Evolutionary conservation across 805 yeast genomes (phyloP).

Genomic region (Ogataea salicorniae): DNA sequence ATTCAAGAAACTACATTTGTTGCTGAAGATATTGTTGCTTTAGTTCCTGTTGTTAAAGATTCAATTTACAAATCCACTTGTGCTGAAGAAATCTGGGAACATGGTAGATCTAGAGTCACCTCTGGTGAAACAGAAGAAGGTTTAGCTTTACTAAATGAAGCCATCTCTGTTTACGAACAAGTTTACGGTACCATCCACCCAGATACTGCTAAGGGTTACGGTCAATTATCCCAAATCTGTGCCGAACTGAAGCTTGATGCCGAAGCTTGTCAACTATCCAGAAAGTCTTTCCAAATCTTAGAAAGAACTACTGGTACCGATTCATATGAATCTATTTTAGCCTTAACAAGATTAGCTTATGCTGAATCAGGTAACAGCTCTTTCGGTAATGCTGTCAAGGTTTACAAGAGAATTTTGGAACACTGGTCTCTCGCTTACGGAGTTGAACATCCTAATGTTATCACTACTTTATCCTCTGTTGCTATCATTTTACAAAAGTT

Average conservation of each 20-base stretch:
- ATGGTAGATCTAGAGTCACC: constrained; percentile 41
- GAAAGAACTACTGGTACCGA: constrained; percentile 84
- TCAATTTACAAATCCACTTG: constrained; percentile 60
- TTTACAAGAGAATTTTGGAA: constrained; percentile 54
- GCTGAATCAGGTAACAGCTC: constrained; percentile 60
- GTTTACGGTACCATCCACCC: constrained; percentile 77
- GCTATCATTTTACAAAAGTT: constrained; percentile 54
- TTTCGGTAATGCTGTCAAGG: constrained; percentile 53
- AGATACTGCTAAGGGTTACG: constrained; percentile 68
- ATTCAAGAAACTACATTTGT: constrained; percentile 38
- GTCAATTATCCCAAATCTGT: constrained; percentile 61
- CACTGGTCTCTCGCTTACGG: constrained; percentile 58
- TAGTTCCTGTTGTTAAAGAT: constrained; percentile 74
- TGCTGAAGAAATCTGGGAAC: constrained; percentile 71
- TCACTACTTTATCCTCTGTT: constrained; percentile 58
- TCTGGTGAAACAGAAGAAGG: constrained; percentile 48
- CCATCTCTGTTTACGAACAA: constrained; percentile 72
- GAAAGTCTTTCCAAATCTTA: constrained; percentile 64
- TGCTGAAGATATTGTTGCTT: constrained; percentile 57
- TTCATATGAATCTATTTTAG: constrained; percentile 65
- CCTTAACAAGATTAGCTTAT: constrained; percentile 69
- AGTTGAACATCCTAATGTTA: constrained; percentile 62
- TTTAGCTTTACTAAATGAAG: constrained; percentile 58
- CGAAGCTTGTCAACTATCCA: constrained; percentile 59
- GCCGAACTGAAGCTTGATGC: constrained; percentile 50